Percentiles rank a stretch among this genome's conserved stretches.
Conservation (phyloP, 2,329 filamentous ascomycete species). For the Pseudogymnoascus sp. region DNA sequence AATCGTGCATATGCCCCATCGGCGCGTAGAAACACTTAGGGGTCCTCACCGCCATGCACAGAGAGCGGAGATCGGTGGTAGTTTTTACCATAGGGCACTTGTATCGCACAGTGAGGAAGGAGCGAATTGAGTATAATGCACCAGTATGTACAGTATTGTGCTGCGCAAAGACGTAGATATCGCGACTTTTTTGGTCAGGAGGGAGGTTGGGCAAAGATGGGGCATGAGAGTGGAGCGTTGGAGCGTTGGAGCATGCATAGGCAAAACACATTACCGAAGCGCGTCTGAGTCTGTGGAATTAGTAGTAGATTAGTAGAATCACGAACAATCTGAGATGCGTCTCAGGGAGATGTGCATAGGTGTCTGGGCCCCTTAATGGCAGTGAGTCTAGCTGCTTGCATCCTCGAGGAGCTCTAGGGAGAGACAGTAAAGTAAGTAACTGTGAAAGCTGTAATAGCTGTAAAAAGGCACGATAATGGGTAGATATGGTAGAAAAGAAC, state of each 20-base stretch:
- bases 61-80: background rate
- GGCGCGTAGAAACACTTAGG: constrained; percentile 6
- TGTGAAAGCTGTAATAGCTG: background rate
- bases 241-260: background rate
- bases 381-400: background rate
- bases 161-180: background rate
- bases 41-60: background rate
- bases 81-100: background rate
- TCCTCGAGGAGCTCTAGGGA: background rate
- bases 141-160: background rate
- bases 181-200: background rate
- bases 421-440: too few relatives aligned
- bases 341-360: background rate
- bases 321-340: constrained; percentile 4
- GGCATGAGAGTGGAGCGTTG: background rate
- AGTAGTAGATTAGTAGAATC: background rate
- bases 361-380: constrained; percentile 2
- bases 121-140: background rate
- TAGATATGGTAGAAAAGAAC: background rate
- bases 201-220: constrained; percentile 2
- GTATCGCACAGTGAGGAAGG: background rate
- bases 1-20: background rate
- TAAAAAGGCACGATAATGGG: background rate
- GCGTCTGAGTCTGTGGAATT: constrained; percentile 1
- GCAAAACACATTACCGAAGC: background rate